Base-by-base conservation (phyloP, 495 filamentous ascomycete species). In the Aspergillus funiculosus region DNA sequence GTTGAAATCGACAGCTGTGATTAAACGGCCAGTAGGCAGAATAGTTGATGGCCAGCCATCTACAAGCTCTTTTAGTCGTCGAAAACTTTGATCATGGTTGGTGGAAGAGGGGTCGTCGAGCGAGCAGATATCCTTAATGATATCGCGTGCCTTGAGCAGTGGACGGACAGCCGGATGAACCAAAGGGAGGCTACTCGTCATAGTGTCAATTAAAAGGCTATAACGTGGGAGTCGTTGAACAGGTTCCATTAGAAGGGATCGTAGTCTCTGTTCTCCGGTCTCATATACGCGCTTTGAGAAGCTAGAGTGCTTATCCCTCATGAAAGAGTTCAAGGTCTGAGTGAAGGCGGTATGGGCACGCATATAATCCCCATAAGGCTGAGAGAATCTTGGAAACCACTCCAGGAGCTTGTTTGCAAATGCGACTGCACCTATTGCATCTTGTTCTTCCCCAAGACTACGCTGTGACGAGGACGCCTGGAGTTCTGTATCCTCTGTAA, bases 171-270 rank as follows among this genome's bases (percentile, higher is more conserved):
- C 89, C 13, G 86, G 84, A 56, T 97, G 89, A 7, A 85, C 80
- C 28, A 86, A 74, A 5, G 91, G 89, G 7, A 99, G 74, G 50
- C 81, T 83, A 50, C 81, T 79, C 39, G 87, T 76, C 63, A 99
- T 96, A 51, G 91, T 90, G 66, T 97, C 94, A 51, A 99, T 95
- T 52, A 96, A 81, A 6, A 99, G 71, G 58, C 85, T 95, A 62
- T 99, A 99, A 5, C 92, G 85, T 28, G 92, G 92, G 39, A 99
- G 75, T 18, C 92, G 77, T 62, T 99, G 92, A 6, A 99, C 89
- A 1, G 92, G 92, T 64, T 99, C 92, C 64, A 97, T 97, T 31
- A 97, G 73, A 39, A 90, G 73, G n/a, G 90, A 95, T 28, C 88
- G 87, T 22, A 99, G 72, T 43, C 80, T 74, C 56, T 99, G 94